Percentiles rank a stretch among this genome's conserved stretches.
These are phyloP conservation scores for Anaeramoeba ignava DNA, from an alignment of 78 protist species.

Conservation along the genomic window DNA sequence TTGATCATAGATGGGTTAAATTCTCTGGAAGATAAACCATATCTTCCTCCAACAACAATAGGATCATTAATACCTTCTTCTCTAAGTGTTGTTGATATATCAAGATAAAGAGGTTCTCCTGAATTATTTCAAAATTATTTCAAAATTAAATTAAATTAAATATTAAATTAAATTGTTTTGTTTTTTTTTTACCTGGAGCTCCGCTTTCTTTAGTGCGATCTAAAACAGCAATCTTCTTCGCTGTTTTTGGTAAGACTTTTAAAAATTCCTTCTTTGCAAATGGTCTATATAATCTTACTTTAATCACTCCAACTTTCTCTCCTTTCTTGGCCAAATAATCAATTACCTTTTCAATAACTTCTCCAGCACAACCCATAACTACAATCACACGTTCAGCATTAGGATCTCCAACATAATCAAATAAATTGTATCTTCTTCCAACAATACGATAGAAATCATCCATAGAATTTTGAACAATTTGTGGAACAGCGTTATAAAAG, in stretches of 20 bases:
- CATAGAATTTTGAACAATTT: slow-evolving; percentile 25
- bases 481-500: slow-evolving; percentile 30
- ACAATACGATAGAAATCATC: slow-evolving; percentile 11
- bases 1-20: slow-evolving; percentile 42
- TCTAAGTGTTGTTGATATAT: too few relatives aligned
- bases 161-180: too few relatives aligned
- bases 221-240: slow-evolving; percentile 32
- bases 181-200: too few relatives aligned
- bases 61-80: too few relatives aligned
- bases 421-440: slow-evolving; percentile 31
- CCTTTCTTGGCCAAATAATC: slow-evolving; percentile 24
- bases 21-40: slow-evolving; percentile 51
- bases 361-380: slow-evolving; percentile 36
- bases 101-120: slow-evolving; percentile 50
- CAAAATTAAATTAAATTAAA: too few relatives aligned
- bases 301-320: slow-evolving; percentile 44
- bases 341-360: slow-evolving; percentile 12
- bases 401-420: slow-evolving; percentile 41
- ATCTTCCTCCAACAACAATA: slow-evolving; percentile 49
- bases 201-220: too few relatives aligned
- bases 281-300: slow-evolving; percentile 56
- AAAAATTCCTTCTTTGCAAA: slow-evolving; percentile 23
- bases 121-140: slow-evolving; percentile 27
- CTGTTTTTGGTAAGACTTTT: slow-evolving; percentile 33
- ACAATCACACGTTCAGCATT: slow-evolving; percentile 44